Evolutionary conservation across 2,329 filamentous ascomycete species (phyloP).

Genomic region (Trichoderma gracile): DNA sequence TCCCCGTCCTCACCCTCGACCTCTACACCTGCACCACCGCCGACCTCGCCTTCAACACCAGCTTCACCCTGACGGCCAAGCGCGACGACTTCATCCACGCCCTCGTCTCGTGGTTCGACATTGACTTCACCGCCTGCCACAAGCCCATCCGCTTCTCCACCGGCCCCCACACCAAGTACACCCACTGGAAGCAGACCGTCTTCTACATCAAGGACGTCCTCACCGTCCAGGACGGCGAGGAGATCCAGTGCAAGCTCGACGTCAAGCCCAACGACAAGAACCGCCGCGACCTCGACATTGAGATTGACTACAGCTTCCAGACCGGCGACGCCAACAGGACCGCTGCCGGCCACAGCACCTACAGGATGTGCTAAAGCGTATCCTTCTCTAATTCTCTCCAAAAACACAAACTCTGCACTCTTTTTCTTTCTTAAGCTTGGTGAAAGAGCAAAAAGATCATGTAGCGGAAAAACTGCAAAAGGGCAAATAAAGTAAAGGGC

Average conservation of each 20-base stretch:
- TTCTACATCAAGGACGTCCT: constrained; percentile 95
- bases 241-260: constrained; percentile 69
- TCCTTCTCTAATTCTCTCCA: not conserved
- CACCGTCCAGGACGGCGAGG: constrained; percentile 85
- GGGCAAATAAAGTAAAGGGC: not conserved
- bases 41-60: constrained; percentile 80
- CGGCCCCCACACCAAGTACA: constrained; percentile 97
- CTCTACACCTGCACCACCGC: constrained; percentile 83
- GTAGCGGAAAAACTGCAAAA: not conserved
- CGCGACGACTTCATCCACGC: constrained; percentile 96
- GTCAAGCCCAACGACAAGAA: constrained; percentile 94
- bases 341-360: constrained; percentile 70
- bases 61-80: constrained; percentile 74
- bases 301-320: constrained; percentile 77
- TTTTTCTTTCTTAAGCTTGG: not conserved
- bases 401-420: too few relatives aligned
- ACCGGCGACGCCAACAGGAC: constrained; percentile 71
- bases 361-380: constrained; percentile 68
- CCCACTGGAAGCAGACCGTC: constrained; percentile 99
- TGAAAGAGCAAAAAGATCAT: not conserved
- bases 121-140: constrained; percentile 97
- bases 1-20: constrained; percentile 81
- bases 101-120: constrained; percentile 97
- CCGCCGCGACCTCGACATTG: constrained; percentile 90
- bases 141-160: constrained; percentile 97